Percentiles rank a stretch among this genome's conserved stretches.
Conservation (phyloP, 1,284 basidiomycete species). For the Fomitiporia mediterranea region DNA sequence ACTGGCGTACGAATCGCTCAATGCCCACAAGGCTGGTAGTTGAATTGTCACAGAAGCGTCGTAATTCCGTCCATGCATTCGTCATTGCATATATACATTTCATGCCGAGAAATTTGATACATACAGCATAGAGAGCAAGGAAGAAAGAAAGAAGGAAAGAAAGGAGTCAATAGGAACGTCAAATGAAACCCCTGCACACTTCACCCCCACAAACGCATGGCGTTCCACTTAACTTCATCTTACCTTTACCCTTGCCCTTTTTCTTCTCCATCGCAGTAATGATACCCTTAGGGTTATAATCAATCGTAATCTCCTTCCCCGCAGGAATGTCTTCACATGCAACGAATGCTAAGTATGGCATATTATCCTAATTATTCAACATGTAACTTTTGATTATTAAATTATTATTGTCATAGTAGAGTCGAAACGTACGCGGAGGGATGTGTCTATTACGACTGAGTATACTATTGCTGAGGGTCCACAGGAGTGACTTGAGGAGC, state of each 20-base stretch:
- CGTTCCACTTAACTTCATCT: conserved; percentile 23
- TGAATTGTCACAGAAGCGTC: too few species aligned
- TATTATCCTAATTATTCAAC: conserved; percentile 56
- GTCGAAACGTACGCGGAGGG: conserved; percentile 44
- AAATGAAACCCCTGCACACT: conserved; percentile 16
- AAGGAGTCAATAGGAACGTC: neutral
- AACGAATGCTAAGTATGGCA: conserved; percentile 56
- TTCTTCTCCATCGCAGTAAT: conserved; percentile 20
- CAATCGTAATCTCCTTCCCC: conserved; percentile 54
- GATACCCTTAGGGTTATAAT: conserved; percentile 65
- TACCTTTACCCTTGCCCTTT: conserved; percentile 27
- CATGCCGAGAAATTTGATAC: neutral
- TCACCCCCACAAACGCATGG: conserved; percentile 11
- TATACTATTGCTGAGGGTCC: conserved; percentile 52
- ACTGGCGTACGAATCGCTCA: conserved; percentile 64
- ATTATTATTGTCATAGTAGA: too few species aligned
- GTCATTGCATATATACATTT: too few species aligned
- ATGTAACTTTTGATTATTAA: too few species aligned
- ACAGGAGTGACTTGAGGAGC: conserved; percentile 57
- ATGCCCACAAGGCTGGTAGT: neutral
- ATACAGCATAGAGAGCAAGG: neutral
- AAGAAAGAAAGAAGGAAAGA: neutral
- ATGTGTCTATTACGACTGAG: conserved; percentile 54
- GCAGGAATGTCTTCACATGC: conserved; percentile 44
- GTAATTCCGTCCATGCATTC: too few species aligned